A percentile compares a stretch with the other conserved stretches of the same genome.
phyloP scores from a whole-genome alignment of 129 eudicot genomes.

The Flaveria bidentis region DNA sequence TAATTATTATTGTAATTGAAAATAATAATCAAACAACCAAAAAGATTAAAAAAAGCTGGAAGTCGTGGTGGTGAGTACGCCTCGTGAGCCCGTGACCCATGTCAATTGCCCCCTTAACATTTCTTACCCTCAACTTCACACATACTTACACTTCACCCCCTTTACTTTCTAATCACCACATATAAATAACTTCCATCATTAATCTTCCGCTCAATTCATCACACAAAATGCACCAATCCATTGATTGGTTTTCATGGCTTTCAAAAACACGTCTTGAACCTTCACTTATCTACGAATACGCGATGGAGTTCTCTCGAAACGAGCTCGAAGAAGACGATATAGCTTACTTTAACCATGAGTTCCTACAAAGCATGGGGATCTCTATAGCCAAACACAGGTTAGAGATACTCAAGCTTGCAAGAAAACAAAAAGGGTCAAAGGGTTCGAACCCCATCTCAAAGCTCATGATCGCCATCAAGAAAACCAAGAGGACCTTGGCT shows the following conservation, averaged over 20 bases:
- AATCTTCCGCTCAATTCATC: slow-evolving; percentile 11
- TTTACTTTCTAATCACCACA: slow-evolving; percentile 27
- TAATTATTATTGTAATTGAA: slow-evolving; percentile 2
- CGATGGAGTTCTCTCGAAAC: slow-evolving; percentile 60
- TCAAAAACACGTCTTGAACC: slow-evolving; percentile 82
- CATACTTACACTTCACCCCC: slow-evolving; percentile 26
- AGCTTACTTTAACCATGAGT: slow-evolving; percentile 80
- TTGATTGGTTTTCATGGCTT: slow-evolving; percentile 94
- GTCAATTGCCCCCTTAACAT: slow-evolving; percentile 26
- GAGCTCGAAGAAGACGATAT: slow-evolving; percentile 86
- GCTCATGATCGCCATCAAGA: slow-evolving; percentile 58
- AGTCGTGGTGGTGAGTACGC: slow-evolving; percentile 29
- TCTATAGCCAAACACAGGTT: slow-evolving; percentile 89
- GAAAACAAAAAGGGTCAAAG: slow-evolving; percentile 42
- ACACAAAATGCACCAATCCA: slow-evolving; percentile 38
- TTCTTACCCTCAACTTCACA: slow-evolving; percentile 40
- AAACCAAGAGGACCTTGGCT: slow-evolving; percentile 57
- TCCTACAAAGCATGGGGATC: slow-evolving; percentile 92
- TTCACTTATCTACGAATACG: slow-evolving; percentile 75
- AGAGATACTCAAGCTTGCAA: slow-evolving; percentile 78
- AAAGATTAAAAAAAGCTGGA: not conserved
- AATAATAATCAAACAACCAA: not conserved
- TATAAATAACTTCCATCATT: slow-evolving; percentile 27
- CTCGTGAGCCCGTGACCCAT: slow-evolving; percentile 46
- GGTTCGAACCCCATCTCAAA: slow-evolving; percentile 51